Evolutionary conservation across 768 basidiomycete species (phyloP), one percentile per base, ranked within the genome.

Genomic region (Dioszegia hungarica): DNA sequence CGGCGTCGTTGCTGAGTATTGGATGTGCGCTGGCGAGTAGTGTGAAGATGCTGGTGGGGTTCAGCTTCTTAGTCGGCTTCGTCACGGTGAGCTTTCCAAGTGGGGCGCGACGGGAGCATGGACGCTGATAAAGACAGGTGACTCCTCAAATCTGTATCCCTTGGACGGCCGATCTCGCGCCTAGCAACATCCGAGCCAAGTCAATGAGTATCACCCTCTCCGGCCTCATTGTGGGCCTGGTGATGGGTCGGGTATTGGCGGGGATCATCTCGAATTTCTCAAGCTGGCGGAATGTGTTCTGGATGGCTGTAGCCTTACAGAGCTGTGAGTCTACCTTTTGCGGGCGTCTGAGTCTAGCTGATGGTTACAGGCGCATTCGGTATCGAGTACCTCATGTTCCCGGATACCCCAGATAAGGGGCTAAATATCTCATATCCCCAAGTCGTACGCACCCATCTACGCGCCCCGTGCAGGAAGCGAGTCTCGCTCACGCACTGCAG

Each of bases 81-180:
- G 77, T 81, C 24, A 85, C 84, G n/a, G 87, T 89, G 44, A 34
- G 68, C 61, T 10, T 1, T 25, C 40, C 0, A 1, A n/a, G 2
- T n/a, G n/a, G n/a, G n/a, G n/a, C n/a, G n/a, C n/a, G n/a, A n/a
- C n/a, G n/a, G n/a, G n/a, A n/a, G n/a, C n/a, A n/a, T n/a, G n/a
- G n/a, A 19, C 10, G 56, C 49, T 51, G 47, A 49, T 20, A 34
- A 19, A 5, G 25, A 8, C 76, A 80, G 66, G 59, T 71, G 12
- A 67, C 67, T 20, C 70, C 70, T 22, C 77, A 77, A 56, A 84
- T 92, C 57, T 76, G 84, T 57, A 83, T 94, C 55, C 83, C 90
- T 0, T 66, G 86, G 38, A 87, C 88, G 0, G 90, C 84, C 1
- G 91, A 94, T 75, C 82, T 93, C 25, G 89, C 89, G 0, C 84